These are phyloP conservation scores for Prototheca wickerhamii DNA, from an alignment of 163 green algal genomes.

Conservation along the genomic window DNA sequence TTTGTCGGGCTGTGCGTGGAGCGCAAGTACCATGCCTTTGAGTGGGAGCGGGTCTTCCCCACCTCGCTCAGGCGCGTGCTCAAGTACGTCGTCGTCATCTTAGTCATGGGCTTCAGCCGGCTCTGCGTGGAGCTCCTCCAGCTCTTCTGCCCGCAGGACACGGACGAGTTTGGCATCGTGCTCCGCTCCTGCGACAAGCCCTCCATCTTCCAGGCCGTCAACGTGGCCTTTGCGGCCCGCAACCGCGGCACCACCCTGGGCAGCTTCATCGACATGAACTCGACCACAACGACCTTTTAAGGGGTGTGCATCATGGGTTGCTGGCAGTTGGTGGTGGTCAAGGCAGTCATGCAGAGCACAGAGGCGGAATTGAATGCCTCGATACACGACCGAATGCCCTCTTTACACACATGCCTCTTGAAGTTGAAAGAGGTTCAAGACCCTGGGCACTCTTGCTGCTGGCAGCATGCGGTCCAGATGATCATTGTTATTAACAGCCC, in stretches of 20 bases:
- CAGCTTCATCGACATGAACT: constrained; percentile 1
- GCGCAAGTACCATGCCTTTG: constrained; percentile 33
- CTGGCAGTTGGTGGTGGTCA: too few species aligned
- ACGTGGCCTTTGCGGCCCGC: constrained; percentile 9
- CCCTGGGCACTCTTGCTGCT: too few species aligned
- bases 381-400: neutral
- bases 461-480: too few species aligned
- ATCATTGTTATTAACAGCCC: too few species aligned
- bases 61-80: neutral
- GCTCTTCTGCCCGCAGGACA: constrained; percentile 37
- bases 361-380: neutral
- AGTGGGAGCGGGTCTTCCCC: constrained; percentile 22
- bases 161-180: constrained; percentile 15
- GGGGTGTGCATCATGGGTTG: neutral
- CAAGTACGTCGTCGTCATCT: too few species aligned
- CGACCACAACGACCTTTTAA: neutral
- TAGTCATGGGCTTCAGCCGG: too few species aligned
- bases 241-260: constrained; percentile 10
- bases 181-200: constrained; percentile 37
- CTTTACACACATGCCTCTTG: too few species aligned
- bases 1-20: constrained; percentile 26
- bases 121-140: constrained; percentile 30
- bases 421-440: too few species aligned
- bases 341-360: neutral
- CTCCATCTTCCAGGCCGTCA: constrained; percentile 29